Evolutionary conservation across 768 basidiomycete species (phyloP), one percentile per base, ranked within the genome.

Genomic region (Tremella mesenterica): DNA sequence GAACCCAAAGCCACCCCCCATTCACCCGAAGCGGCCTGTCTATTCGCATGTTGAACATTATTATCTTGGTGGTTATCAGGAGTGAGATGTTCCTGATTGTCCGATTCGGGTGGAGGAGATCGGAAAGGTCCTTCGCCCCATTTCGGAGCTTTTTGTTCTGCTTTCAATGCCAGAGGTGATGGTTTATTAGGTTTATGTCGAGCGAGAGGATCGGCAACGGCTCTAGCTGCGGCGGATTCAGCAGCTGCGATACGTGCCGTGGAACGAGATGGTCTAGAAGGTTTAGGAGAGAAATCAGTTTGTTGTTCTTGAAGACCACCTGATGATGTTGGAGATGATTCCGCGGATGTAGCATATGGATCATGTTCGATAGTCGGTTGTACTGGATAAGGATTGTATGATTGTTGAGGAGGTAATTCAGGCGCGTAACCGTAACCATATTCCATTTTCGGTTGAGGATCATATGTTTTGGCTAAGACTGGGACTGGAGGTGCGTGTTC

Each of bases 1-100:
- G 58, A 60, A 12, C 64, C 64, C 10, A 62, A 47, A 5, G 67
- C 64, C 3, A 69, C 64, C 1, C 64, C 64, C 67, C 67, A 69
- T 53, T 65, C 61, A 16, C 67, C 67, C 13, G 64, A 65, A 14
- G 23, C 20, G 21, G 25, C 31, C 12, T 44, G 39, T 10, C 30
- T 25, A 45, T 44, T 20, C 29, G 29, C 20, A 18, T 10, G 50
- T 25, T 47, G 29, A 26, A 13, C 45, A 25, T 10, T 30, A 25
- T 47, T 30, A n/a, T n/a, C 7, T 47, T 47, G 23, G 8, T 44
- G 13, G 23, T 21, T 44, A 13, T 14, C 45, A n/a, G 29, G 21
- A 12, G 45, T 28, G 7, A 29, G 25, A 6, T 12, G 36, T 38
- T 50, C 49, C 23, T 57, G 50, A 20, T 44, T 21, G 33, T 46